Percentiles rank a stretch among this genome's conserved stretches.
These are phyloP conservation scores for Lipomyces oligophaga DNA, from an alignment of 805 yeast species.

Conservation along the genomic window DNA sequence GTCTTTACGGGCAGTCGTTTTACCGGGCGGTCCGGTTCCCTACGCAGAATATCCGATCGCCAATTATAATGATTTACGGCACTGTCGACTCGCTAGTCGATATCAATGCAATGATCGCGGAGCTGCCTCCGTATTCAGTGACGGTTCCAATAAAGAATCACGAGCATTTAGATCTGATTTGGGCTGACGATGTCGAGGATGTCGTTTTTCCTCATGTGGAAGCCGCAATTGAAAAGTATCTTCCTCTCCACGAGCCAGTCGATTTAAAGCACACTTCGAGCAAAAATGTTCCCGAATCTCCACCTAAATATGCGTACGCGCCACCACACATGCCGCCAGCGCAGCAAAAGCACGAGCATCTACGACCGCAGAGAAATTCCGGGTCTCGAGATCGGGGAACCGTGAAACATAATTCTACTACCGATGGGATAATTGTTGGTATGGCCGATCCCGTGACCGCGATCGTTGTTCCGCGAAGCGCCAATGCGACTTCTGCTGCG, in stretches of 20 bases:
- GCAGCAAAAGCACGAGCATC: too few relatives aligned
- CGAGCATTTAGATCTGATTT: slow-evolving; percentile 85
- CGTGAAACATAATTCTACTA: too few relatives aligned
- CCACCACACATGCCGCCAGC: too few relatives aligned
- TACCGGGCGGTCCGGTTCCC: slow-evolving; percentile 60
- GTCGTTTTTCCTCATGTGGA: slow-evolving; percentile 40
- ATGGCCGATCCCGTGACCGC: slow-evolving; percentile 18
- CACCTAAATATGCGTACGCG: too few relatives aligned
- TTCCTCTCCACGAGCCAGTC: too few relatives aligned
- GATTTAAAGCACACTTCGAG: too few relatives aligned
- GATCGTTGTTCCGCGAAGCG: slow-evolving; percentile 11
- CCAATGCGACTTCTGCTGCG: too few relatives aligned
- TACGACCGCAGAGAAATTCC: too few relatives aligned
- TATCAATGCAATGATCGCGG: slow-evolving; percentile 65
- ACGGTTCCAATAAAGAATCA: slow-evolving; percentile 60
- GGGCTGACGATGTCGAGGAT: slow-evolving; percentile 69
- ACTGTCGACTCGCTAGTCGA: slow-evolving; percentile 80
- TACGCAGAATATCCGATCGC: slow-evolving; percentile 61
- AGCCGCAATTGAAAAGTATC: slow-evolving; percentile 5
- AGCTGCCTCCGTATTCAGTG: slow-evolving; percentile 51
- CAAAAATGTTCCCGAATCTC: too few relatives aligned
- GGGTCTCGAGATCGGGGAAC: too few relatives aligned
- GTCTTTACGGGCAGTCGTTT: slow-evolving; percentile 38
- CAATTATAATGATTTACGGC: slow-evolving; percentile 78
- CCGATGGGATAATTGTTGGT: slow-evolving; percentile 9